phyloP scores from a whole-genome alignment of 192 early-diverging fungal genomes.

The Gamsiella multidivaricata region DNA sequence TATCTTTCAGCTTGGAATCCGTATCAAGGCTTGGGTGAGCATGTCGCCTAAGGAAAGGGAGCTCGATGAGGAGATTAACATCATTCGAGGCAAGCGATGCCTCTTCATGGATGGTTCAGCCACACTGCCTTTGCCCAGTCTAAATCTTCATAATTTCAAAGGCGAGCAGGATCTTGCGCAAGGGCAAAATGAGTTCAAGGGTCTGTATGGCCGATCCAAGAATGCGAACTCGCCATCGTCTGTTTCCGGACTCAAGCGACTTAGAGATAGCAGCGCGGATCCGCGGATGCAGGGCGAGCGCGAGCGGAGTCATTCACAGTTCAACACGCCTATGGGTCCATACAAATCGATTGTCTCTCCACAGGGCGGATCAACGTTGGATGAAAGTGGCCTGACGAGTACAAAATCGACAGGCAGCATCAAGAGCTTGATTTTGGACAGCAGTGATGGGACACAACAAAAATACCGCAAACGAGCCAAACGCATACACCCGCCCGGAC shows the following conservation, averaged over 20 bases:
- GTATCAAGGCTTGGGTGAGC: conserved; percentile 46
- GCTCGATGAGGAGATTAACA: conserved; percentile 48
- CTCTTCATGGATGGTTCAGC: conserved; percentile 33
- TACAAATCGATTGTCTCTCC: conserved; percentile 6
- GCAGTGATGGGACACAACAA: conserved; percentile 6
- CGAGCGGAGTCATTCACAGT: neutral
- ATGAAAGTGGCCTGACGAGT: neutral
- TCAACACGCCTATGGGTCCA: neutral
- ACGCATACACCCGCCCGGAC: conserved; percentile 70
- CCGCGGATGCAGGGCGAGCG: neutral
- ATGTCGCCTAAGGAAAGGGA: conserved; percentile 40
- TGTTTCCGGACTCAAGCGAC: too few species aligned
- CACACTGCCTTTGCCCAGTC: neutral
- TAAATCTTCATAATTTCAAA: conserved; percentile 3
- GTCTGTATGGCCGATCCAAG: too few species aligned
- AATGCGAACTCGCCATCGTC: too few species aligned
- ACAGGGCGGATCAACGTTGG: neutral
- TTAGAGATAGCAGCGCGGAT: neutral
- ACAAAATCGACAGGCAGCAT: neutral
- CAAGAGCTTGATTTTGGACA: neutral
- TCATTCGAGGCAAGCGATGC: conserved; percentile 49
- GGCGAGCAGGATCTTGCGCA: neutral
- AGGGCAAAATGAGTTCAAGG: neutral
- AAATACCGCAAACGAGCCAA: conserved; percentile 57
- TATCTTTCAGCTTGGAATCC: conserved; percentile 45